Percentiles rank a stretch among this genome's conserved stretches.
Evolutionary conservation across 2,329 filamentous ascomycete species (phyloP).

Genomic region (Phaeosphaeria sp.): DNA sequence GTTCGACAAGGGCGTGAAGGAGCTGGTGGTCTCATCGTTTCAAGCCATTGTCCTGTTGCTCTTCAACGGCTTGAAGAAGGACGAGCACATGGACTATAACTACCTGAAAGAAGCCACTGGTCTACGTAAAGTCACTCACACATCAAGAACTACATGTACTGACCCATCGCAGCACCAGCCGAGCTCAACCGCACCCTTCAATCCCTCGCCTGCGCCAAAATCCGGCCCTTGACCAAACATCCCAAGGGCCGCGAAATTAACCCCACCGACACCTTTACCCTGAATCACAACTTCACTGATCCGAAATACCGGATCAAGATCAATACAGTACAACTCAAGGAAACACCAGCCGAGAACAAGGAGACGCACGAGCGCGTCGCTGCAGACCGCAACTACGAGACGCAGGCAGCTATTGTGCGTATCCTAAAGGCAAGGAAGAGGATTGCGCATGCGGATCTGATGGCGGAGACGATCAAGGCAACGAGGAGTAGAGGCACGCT

Average conservation of each 20-base stretch:
- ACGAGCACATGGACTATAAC: conserved; percentile 73
- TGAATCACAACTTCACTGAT: conserved; percentile 79
- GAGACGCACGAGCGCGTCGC: conserved; percentile 90
- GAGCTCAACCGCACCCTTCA: conserved; percentile 92
- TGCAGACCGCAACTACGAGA: conserved; percentile 92
- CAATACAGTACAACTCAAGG: conserved; percentile 97
- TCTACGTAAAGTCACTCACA: conserved; percentile 61
- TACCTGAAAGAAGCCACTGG: conserved; percentile 78
- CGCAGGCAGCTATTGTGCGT: conserved; percentile 92
- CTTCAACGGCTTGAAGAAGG: conserved; percentile 76
- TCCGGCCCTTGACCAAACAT: conserved; percentile 81
- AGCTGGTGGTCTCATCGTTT: conserved; percentile 88
- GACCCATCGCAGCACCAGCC: conserved; percentile 61
- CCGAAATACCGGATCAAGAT: conserved; percentile 93
- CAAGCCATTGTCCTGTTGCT: conserved; percentile 90
- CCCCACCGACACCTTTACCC: conserved; percentile 79
- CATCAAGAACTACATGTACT: not conserved
- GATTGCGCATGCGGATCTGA: conserved; percentile 84
- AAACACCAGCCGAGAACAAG: conserved; percentile 94
- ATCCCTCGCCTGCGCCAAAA: conserved; percentile 90
- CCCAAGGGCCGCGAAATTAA: conserved; percentile 85
- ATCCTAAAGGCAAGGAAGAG: conserved; percentile 96
- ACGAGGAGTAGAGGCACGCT: conserved; percentile 87
- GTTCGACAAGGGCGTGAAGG: conserved; percentile 82
- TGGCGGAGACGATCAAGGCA: conserved; percentile 89